Base-by-base conservation (phyloP, 73 alveolate species). In the Paramecium sonneborni region DNA sequence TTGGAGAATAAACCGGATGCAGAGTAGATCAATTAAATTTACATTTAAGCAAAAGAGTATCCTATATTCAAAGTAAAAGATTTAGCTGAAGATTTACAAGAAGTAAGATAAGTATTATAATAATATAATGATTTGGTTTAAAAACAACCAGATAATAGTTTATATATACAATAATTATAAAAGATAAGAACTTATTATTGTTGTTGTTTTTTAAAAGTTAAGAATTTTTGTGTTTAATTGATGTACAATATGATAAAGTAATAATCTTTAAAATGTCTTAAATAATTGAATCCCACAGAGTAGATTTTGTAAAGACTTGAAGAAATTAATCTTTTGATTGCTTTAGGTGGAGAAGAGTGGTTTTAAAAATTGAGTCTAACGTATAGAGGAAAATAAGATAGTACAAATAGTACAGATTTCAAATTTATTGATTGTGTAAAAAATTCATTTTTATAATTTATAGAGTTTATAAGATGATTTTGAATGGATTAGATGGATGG, bases 401-500 rank as follows among this genome's bases (percentile, higher is more conserved):
- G 6, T n/a, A 24, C 84, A 3, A 62, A 62, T 28, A 62, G 39
- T 7, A 3, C 46, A 41, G 90, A 79, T 20, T 79, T 79, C 72
- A 39, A 79, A 39, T 79, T 79, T 26, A 39, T 41, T 24, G 90
- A 79, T 79, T 30, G 46, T 41, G 90, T 79, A 72, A 72, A 20
- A 28, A 72, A 32, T 18, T 30, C 14, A 28, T 32, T 41, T 21
- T 79, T 79, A 79, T 39, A 20, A 18, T 52, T 52, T 52, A 14
- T 79, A 79, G 90, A 43, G 76, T 44, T 44, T 30, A 46, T 24
- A 9, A 10, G 90, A 79, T 79, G 90, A 79, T 26, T 79, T 79
- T 24, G 90, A 79, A 34, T 79, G 90, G 90, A 46, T 79, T 14
- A 41, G 55, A 79, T 79, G 90, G 90, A 43, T 79, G 74, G 90